Evolutionary conservation across 2,329 filamentous ascomycete species (phyloP), one percentile per base, ranked within the genome.

Genomic region (Aspergillus jensenii): DNA sequence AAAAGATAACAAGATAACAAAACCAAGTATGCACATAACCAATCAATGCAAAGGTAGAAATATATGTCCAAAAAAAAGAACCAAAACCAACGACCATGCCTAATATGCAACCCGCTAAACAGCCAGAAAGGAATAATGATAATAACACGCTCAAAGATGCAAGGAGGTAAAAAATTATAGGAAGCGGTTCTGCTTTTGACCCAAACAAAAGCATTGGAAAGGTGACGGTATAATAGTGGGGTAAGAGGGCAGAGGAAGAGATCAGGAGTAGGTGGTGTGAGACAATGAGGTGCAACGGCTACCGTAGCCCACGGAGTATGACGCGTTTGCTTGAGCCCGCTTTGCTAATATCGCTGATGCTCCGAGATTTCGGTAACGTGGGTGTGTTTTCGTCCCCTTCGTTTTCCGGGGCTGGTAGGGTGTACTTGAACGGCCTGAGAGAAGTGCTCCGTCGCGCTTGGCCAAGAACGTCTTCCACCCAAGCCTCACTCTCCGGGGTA

Each of bases 381-480:
- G 62, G 65, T 7, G 56, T 48, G 48, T 47, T 54, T 23, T 39
- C 60, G 15, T 62, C 58, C 44, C 56, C 41, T 46, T 68, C 64
- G 14, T 60, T 58, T 8, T 62, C 62, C 4, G 59, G 63, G 9
- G 62, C 55, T 3, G 59, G 54, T 41, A 62, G 35, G 14, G 58
- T 62, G 19, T 67, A 62, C 31, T 69, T 67, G 15, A 70, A 63
- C 0, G 69, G 68, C 15, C 74, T 68, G 8, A 71, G 57, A 5
- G 74, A 72, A 5, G 73, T 71, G 15, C 73, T 73, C 39, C 71
- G 68, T 43, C 78, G 69, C 6, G 78, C 77, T 65, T 79, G 76
- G 37, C 76, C 75, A 25, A 79, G 70, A 19, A 80, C 74, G 53
- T 76, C 75, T 63, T 78, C 75, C 9, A 80, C 77, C 78, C 78